These are phyloP conservation scores for Boletellus deceptivus DNA, from an alignment of 1,284 basidiomycete species.

Conservation along the genomic window DNA sequence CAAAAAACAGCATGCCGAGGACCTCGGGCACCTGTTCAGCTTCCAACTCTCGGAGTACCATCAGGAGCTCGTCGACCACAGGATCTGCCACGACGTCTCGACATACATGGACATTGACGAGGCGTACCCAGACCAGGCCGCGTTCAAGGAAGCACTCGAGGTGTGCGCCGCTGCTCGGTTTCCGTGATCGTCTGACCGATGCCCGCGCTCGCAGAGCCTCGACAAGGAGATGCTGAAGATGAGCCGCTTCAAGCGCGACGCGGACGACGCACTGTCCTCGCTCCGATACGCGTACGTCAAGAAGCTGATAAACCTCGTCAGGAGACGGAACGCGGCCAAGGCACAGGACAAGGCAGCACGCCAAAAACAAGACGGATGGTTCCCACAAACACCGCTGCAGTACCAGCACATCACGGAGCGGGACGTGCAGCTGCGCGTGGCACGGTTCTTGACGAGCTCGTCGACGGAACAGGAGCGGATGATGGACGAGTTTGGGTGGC, in stretches of 20 bases:
- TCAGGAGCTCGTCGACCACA: slow-evolving; percentile 39
- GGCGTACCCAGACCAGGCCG: slow-evolving; percentile 24
- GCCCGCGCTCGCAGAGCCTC: slow-evolving; percentile 22
- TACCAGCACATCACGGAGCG: slow-evolving; percentile 43
- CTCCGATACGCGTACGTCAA: slow-evolving; percentile 45
- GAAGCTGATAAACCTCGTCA: slow-evolving; percentile 35
- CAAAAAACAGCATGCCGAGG: slow-evolving; percentile 38
- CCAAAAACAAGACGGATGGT: slow-evolving; percentile 42
- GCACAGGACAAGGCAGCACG: slow-evolving; percentile 35
- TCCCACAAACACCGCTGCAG: slow-evolving; percentile 48
- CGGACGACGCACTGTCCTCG: slow-evolving; percentile 39
- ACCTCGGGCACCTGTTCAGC: slow-evolving; percentile 43
- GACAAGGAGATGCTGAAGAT: slow-evolving; percentile 25
- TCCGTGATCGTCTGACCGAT: not conserved
- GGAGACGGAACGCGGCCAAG: slow-evolving; percentile 29
- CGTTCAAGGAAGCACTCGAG: slow-evolving; percentile 26
- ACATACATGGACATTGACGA: slow-evolving; percentile 32
- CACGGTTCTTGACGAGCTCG: slow-evolving; percentile 47
- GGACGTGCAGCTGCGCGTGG: slow-evolving; percentile 50
- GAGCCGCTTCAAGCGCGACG: slow-evolving; percentile 24
- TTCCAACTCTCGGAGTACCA: slow-evolving; percentile 44
- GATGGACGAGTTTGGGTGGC: slow-evolving; percentile 52
- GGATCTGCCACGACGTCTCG: slow-evolving; percentile 33
- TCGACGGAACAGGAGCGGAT: slow-evolving; percentile 44
- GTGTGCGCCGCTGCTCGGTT: slow-evolving; percentile 15